These are phyloP conservation scores for Moesziomyces globuligerus DNA, from an alignment of 1,284 basidiomycete genomes.

Conservation along the genomic window DNA sequence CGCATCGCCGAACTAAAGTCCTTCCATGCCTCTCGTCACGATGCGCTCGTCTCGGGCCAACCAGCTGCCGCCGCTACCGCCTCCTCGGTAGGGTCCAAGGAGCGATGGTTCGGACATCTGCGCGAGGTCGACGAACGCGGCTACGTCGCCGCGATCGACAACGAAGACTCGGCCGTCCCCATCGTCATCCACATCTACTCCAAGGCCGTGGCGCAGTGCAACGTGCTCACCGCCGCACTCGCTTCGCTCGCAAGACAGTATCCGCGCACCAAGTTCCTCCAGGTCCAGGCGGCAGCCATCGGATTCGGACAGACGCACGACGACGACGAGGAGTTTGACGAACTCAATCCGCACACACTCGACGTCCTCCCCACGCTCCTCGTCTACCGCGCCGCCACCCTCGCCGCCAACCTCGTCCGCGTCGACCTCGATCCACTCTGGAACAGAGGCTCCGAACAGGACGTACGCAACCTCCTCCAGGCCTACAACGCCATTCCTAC, in stretches of 20 bases:
- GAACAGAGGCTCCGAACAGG: constrained; percentile 44
- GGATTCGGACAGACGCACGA: constrained; percentile 51
- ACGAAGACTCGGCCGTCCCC: constrained; percentile 30
- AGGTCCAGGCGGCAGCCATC: constrained; percentile 55
- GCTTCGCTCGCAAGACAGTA: constrained; percentile 49
- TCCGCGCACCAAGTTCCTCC: constrained; percentile 56
- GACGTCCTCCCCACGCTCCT: constrained; percentile 57
- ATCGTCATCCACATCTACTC: constrained; percentile 62
- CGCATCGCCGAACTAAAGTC: constrained; percentile 46
- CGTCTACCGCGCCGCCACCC: constrained; percentile 49
- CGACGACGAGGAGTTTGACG: constrained; percentile 48
- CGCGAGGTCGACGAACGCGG: constrained; percentile 55
- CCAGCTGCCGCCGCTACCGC: background rate
- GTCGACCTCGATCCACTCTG: constrained; percentile 54
- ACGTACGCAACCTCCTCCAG: constrained; percentile 41
- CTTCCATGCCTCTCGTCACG: constrained; percentile 8
- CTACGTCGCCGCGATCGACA: constrained; percentile 57
- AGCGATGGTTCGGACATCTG: constrained; percentile 58
- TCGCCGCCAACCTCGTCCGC: constrained; percentile 59
- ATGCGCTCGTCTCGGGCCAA: constrained; percentile 8
- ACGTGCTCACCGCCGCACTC: constrained; percentile 42
- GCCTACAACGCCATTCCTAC: constrained; percentile 14
- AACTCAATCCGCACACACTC: constrained; percentile 33
- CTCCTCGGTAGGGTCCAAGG: background rate
- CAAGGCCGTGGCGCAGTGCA: constrained; percentile 53